Conservation (phyloP, 192 early-diverging fungal species). For the Podila epigama region DNA sequence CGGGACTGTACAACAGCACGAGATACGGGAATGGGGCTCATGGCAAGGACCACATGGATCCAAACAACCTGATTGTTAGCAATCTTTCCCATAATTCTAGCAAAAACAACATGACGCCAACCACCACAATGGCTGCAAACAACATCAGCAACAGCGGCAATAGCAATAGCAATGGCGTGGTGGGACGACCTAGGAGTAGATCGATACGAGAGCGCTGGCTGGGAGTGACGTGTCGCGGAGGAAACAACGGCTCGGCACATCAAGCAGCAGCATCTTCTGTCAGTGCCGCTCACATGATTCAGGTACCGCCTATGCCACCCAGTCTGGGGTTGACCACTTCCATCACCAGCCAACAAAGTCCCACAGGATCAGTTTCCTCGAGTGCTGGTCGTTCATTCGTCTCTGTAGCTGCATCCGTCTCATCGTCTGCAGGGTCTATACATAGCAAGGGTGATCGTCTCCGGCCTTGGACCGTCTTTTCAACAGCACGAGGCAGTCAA, state of each 20-base stretch:
- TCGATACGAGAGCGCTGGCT: slow-evolving; percentile 6
- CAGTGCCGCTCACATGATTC: too few species aligned
- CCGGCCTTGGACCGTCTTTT: slow-evolving; percentile 9
- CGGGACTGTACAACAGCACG: slow-evolving; percentile 18
- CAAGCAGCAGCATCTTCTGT: neutral
- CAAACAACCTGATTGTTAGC: slow-evolving; percentile 7
- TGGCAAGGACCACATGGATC: slow-evolving; percentile 11
- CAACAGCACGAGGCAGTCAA: slow-evolving; percentile 16
- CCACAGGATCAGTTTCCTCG: neutral
- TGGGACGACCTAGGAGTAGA: slow-evolving; percentile 14
- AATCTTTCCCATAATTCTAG: neutral
- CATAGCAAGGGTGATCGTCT: neutral
- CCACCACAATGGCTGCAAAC: neutral
- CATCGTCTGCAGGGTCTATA: neutral
- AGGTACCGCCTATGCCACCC: too few species aligned
- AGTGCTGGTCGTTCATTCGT: neutral
- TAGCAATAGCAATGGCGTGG: neutral
- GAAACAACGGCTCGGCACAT: neutral
- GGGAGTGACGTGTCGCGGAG: neutral
- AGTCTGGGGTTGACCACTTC: neutral
- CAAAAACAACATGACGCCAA: neutral
- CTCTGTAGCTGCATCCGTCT: neutral
- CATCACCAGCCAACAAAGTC: neutral
- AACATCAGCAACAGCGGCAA: neutral
- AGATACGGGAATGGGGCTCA: neutral